Evolutionary conservation across 768 basidiomycete species (phyloP).

Genomic region (Steccherinum ochraceum): DNA sequence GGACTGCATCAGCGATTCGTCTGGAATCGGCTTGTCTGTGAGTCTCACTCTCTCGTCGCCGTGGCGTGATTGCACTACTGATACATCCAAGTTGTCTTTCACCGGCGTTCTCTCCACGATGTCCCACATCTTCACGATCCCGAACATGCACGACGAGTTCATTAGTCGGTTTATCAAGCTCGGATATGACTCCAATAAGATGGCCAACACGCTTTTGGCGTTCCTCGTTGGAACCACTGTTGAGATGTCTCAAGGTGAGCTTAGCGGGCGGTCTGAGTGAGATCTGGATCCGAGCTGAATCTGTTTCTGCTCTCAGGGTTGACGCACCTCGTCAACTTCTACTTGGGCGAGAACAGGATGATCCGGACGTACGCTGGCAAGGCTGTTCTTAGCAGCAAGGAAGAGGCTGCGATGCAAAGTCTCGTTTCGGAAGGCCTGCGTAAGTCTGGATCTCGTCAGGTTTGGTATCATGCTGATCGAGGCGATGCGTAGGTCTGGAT

Average conservation of each 20-base stretch:
- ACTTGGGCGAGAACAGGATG: constrained; percentile 45
- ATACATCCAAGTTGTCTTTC: constrained; percentile 23
- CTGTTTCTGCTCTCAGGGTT: constrained; percentile 48
- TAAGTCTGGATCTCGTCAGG: too few species aligned
- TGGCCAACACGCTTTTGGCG: constrained; percentile 69
- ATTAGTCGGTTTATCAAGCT: constrained; percentile 51
- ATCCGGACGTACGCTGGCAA: constrained; percentile 11
- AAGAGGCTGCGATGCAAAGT: constrained; percentile 43
- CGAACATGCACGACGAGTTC: constrained; percentile 37
- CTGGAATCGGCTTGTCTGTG: constrained; percentile 10
- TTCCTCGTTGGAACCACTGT: constrained; percentile 61
- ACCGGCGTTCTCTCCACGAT: constrained; percentile 41
- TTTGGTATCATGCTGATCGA: constrained; percentile 5
- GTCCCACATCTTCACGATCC: constrained; percentile 42
- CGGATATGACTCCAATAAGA: constrained; percentile 50
- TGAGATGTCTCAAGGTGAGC: constrained; percentile 62
- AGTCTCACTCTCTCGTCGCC: too few species aligned
- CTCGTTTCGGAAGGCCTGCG: constrained; percentile 66
- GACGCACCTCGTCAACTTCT: constrained; percentile 60
- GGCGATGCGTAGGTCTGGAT: constrained; percentile 46
- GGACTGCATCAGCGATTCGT: constrained; percentile 44
- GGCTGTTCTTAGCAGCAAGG: constrained; percentile 23
- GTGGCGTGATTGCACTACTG: constrained; percentile 1
- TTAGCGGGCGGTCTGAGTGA: not conserved
- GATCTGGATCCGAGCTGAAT: constrained; percentile 1